Conservation (phyloP, 352 stramenopile genomes). For the Pilasporangium apinafurcum region DNA sequence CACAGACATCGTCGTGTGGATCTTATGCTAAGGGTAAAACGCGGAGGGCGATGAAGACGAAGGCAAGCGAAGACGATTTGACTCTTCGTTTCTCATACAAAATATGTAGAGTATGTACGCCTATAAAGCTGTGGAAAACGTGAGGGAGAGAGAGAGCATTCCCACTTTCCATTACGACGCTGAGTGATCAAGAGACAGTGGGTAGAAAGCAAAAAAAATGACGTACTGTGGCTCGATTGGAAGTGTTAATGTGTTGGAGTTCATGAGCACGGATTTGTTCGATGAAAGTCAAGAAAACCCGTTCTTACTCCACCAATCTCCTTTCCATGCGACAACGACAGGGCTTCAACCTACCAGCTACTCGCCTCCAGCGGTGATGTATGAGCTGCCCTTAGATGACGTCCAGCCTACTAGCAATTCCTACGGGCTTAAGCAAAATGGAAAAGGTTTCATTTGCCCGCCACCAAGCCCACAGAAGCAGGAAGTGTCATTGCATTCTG, state of each 20-base stretch:
- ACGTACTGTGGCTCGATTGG: conserved; percentile 58
- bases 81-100: too few species aligned
- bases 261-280: conserved; percentile 67
- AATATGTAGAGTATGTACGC: too few species aligned
- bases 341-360: not conserved
- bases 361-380: not conserved
- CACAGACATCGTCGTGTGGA: too few species aligned
- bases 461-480: not conserved
- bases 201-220: conserved; percentile 6
- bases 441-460: too few species aligned
- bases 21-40: too few species aligned
- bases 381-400: conserved; percentile 38
- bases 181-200: too few species aligned
- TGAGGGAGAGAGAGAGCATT: too few species aligned
- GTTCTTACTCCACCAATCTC: conserved; percentile 32
- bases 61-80: too few species aligned
- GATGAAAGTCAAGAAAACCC: conserved; percentile 71
- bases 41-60: too few species aligned
- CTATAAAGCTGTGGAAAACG: too few species aligned
- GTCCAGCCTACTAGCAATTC: conserved; percentile 1
- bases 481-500: not conserved
- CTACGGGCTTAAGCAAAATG: not conserved
- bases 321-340: not conserved
- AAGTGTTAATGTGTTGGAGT: conserved; percentile 59
- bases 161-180: too few species aligned